phyloP scores from a whole-genome alignment of 805 yeast species.

The Candida parachauliodes region DNA sequence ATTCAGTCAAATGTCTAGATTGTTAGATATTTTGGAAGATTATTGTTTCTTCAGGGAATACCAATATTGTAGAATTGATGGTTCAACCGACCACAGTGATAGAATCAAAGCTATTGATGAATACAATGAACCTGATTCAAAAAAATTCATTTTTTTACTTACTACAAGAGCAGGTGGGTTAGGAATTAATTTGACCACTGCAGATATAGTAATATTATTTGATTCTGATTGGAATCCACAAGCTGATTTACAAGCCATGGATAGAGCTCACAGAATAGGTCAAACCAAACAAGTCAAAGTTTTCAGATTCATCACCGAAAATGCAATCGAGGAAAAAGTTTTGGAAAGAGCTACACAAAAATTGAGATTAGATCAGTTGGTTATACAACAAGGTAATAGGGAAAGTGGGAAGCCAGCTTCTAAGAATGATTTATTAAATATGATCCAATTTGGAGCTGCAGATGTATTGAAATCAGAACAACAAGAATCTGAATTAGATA shows the following conservation, averaged over 20 bases:
- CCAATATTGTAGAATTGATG: constrained; percentile 77
- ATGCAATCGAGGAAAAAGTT: constrained; percentile 81
- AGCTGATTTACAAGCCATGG: constrained; percentile 88
- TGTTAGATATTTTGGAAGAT: constrained; percentile 77
- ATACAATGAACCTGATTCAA: constrained; percentile 69
- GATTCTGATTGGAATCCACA: constrained; percentile 91
- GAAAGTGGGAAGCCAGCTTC: constrained; percentile 41
- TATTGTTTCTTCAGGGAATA: constrained; percentile 68
- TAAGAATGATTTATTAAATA: constrained; percentile 70
- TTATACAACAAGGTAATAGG: constrained; percentile 78
- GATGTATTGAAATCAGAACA: constrained; percentile 48
- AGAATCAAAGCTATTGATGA: constrained; percentile 75
- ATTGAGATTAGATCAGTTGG: constrained; percentile 73
- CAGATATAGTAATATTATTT: constrained; percentile 69
- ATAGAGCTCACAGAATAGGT: constrained; percentile 85
- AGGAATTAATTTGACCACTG: constrained; percentile 79
- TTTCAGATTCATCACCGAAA: constrained; percentile 72
- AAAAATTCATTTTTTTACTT: constrained; percentile 68
- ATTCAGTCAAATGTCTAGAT: constrained; percentile 80
- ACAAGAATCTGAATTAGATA: constrained; percentile 47
- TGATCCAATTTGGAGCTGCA: constrained; percentile 83
- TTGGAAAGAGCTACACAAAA: constrained; percentile 80
- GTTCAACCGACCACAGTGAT: constrained; percentile 77
- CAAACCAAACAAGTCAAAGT: constrained; percentile 82
- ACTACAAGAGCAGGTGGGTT: constrained; percentile 91